A percentile compares a stretch with the other conserved stretches of the same genome.
Evolutionary conservation across 1,284 basidiomycete species (phyloP).

Genomic region (Athelia psychrophila): DNA sequence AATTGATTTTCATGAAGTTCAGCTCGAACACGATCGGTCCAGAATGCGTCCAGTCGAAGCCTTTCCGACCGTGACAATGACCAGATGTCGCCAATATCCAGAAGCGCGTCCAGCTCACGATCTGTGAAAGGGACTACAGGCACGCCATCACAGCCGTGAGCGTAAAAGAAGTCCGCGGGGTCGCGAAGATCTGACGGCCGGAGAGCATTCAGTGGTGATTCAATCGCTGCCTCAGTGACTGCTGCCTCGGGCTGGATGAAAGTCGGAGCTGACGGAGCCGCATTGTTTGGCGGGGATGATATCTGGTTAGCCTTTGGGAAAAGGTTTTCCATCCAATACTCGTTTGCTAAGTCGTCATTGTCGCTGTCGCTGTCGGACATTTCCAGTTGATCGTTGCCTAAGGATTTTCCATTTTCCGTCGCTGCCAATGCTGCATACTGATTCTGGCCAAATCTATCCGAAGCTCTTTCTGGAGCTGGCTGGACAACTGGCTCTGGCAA

Average conservation of each 20-base stretch:
- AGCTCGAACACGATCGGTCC: constrained; percentile 27
- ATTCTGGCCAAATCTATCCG: no score
- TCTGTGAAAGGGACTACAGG: constrained; percentile 31
- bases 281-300: no score
- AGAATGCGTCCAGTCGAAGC: constrained; percentile 29
- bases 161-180: constrained; percentile 29
- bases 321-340: constrained; percentile 26
- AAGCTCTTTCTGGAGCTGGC: constrained; percentile 8
- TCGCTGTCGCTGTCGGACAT: constrained; percentile 10
- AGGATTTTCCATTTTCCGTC: no score
- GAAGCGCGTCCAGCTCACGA: constrained; percentile 34
- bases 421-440: no score
- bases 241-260: no score
- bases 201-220: constrained; percentile 3
- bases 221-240: neutral
- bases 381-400: constrained; percentile 10
- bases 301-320: no score
- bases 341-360: constrained; percentile 19
- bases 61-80: constrained; percentile 40
- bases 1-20: constrained; percentile 29
- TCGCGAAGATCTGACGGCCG: constrained; percentile 24
- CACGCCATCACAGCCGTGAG: constrained; percentile 24
- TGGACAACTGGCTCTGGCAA: neutral
- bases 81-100: constrained; percentile 39
- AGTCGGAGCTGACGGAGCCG: neutral